These are phyloP conservation scores for Chlamydomonas schloesseri DNA, from an alignment of 139 green algal species.

Conservation along the genomic window DNA sequence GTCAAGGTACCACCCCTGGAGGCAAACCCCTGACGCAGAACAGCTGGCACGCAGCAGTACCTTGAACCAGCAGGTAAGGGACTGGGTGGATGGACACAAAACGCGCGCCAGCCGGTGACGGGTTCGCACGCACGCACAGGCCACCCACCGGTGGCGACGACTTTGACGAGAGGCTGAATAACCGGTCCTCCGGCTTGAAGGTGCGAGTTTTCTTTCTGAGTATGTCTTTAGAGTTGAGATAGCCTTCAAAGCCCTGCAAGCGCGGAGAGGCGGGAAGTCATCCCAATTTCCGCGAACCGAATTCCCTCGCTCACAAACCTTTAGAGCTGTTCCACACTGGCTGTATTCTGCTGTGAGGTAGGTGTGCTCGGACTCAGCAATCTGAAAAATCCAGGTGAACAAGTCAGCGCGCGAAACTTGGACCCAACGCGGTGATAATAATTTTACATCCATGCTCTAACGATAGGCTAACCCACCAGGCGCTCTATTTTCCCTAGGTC, in stretches of 20 bases:
- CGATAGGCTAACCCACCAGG: neutral
- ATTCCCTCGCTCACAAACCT: conserved; percentile 53
- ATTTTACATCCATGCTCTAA: too few species aligned
- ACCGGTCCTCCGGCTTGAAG: conserved; percentile 77
- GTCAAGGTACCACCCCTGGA: too few species aligned
- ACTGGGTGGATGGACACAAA: too few species aligned
- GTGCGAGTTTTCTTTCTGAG: conserved; percentile 69
- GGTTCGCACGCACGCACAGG: too few species aligned
- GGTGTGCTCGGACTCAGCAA: conserved; percentile 73
- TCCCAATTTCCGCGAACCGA: too few species aligned
- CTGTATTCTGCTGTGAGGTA: conserved; percentile 79
- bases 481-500: conserved; percentile 37
- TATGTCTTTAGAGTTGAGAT: conserved; percentile 78
- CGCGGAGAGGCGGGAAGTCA: too few species aligned
- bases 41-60: too few species aligned
- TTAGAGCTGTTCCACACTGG: conserved; percentile 74
- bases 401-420: too few species aligned
- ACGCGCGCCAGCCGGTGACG: too few species aligned
- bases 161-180: conserved; percentile 81
- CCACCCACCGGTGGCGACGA: conserved; percentile 71
- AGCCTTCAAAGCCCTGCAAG: conserved; percentile 83
- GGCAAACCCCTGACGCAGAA: too few species aligned
- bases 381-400: conserved; percentile 50
- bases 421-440: too few species aligned
- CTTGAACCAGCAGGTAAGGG: too few species aligned